Conservation (phyloP, 441 rosid genomes). For the Lepidium campestre region DNA sequence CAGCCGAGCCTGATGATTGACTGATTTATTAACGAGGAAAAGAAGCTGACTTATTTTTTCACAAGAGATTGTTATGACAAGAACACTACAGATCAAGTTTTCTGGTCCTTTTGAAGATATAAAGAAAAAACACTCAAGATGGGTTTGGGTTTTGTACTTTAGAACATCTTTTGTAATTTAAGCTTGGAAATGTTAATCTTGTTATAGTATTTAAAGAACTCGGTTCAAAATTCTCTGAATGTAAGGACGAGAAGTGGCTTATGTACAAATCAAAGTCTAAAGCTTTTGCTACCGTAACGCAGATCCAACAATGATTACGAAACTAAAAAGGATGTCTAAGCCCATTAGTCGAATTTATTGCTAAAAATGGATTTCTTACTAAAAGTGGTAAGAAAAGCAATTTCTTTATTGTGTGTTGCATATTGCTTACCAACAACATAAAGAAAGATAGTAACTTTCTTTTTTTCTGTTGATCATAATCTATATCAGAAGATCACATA, state of each 20-base stretch:
- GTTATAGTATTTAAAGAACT: background rate
- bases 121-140: background rate
- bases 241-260: background rate
- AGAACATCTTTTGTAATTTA: constrained; percentile 1
- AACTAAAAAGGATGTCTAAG: background rate
- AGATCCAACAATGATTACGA: background rate
- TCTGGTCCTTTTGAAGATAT: background rate
- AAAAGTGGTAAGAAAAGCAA: background rate
- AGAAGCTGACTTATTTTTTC: background rate
- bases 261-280: background rate
- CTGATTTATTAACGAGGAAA: background rate
- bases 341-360: too few species aligned
- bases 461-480: background rate
- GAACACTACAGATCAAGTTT: background rate
- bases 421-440: background rate
- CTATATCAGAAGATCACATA: background rate
- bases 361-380: too few species aligned
- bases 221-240: background rate
- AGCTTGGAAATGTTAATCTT: background rate
- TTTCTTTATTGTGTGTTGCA: background rate
- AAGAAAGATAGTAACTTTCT: background rate
- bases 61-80: background rate
- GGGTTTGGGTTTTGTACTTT: background rate
- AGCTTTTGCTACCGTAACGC: background rate
- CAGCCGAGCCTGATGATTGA: constrained; percentile 47